Evolutionary conservation across 2,329 filamentous ascomycete genomes (phyloP).

Genomic region (Blastomyces silverae): DNA sequence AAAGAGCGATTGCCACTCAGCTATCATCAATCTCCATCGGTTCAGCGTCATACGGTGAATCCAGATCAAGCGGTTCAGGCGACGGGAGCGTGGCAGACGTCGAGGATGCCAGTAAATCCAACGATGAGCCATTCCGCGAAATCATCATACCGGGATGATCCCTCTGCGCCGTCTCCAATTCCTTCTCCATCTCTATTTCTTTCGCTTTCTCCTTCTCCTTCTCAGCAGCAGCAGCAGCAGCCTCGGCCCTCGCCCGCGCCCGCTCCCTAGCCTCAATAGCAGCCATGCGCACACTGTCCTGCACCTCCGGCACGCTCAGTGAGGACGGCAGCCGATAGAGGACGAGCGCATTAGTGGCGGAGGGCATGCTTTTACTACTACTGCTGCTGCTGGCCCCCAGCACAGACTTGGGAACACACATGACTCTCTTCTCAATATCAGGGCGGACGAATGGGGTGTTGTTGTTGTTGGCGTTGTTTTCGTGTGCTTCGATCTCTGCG

Average conservation of each 20-base stretch:
- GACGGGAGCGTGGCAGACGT: neutral
- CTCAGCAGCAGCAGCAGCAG: neutral
- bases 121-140: neutral
- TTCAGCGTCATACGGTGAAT: constrained; percentile 21
- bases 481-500: constrained; percentile 56
- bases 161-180: neutral
- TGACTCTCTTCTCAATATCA: constrained; percentile 72
- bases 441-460: constrained; percentile 69
- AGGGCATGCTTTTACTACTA: constrained; percentile 28
- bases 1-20: neutral
- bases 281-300: constrained; percentile 68
- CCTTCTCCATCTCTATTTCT: constrained; percentile 17
- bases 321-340: constrained; percentile 76
- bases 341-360: constrained; percentile 62
- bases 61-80: neutral
- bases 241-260: constrained; percentile 49
- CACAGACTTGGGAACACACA: constrained; percentile 61
- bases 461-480: constrained; percentile 44
- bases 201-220: constrained; percentile 28
- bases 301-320: constrained; percentile 64
- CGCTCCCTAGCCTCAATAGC: constrained; percentile 72
- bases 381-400: constrained; percentile 43
- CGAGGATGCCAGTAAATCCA: constrained; percentile 5
- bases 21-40: constrained; percentile 29
- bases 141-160: neutral